Percentiles rank a stretch among this genome's conserved stretches.
Evolutionary conservation across 495 filamentous ascomycete genomes (phyloP).

Genomic region (Aspergillus panamensis): DNA sequence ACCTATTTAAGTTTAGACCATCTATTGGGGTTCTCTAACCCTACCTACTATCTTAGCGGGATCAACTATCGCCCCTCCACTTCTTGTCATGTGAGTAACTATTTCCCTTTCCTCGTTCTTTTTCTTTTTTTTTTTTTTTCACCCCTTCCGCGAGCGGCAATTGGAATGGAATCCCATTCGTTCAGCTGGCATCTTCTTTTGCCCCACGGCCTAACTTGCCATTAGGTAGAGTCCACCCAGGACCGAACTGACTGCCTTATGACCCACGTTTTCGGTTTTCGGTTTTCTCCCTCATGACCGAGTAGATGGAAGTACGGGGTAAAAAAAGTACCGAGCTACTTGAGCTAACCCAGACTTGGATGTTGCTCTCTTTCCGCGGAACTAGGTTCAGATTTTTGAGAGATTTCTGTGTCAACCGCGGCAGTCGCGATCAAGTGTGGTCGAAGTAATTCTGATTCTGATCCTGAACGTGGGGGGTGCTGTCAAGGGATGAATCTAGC

Average conservation of each 20-base stretch:
- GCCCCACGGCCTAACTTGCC: too few relatives aligned
- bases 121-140: not conserved
- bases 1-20: not conserved
- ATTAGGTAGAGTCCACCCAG: too few relatives aligned
- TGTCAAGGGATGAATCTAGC: slow-evolving; percentile 6
- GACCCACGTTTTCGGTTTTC: too few relatives aligned
- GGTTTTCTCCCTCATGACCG: too few relatives aligned
- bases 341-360: too few relatives aligned
- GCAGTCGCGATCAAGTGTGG: not conserved
- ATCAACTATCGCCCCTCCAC: slow-evolving; percentile 8
- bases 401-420: not conserved
- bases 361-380: not conserved
- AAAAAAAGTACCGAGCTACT: too few relatives aligned
- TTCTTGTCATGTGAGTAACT: slow-evolving; percentile 36
- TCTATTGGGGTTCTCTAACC: not conserved
- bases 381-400: too few relatives aligned
- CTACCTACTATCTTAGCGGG: not conserved
- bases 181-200: not conserved
- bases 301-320: too few relatives aligned
- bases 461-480: slow-evolving; percentile 1
- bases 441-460: too few relatives aligned
- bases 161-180: slow-evolving; percentile 17
- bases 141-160: slow-evolving; percentile 16
- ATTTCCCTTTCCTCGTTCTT: slow-evolving; percentile 4
- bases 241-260: too few relatives aligned